These are phyloP conservation scores for Globisporangium uncinulatum DNA, from an alignment of 352 stramenopile species.

Conservation along the genomic window DNA sequence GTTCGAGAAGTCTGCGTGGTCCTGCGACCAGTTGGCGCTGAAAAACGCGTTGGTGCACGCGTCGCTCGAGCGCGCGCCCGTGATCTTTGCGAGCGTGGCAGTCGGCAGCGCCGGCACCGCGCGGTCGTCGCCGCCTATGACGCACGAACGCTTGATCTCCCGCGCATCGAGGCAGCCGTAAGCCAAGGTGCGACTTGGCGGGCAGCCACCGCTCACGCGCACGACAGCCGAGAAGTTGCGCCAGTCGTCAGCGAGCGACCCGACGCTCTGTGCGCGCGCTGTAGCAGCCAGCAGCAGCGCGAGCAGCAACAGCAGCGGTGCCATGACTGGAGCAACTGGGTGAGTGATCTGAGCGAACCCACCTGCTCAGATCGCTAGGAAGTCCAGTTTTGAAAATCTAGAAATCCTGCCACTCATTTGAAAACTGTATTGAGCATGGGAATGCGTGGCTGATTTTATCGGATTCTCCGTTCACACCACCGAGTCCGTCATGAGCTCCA, in stretches of 20 bases:
- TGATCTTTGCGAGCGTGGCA: background rate
- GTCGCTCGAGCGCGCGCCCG: background rate
- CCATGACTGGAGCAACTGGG: background rate
- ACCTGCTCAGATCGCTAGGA: too few species aligned
- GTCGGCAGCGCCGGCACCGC: slow-evolving; percentile 1
- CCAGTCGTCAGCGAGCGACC: slow-evolving; percentile 1
- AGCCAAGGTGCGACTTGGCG: background rate
- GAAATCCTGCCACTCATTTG: background rate
- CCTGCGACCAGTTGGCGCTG: background rate
- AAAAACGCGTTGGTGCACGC: slow-evolving; percentile 11
- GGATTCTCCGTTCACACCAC: background rate
- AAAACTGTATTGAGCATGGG: background rate
- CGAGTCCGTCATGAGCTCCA: background rate
- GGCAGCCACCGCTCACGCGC: background rate
- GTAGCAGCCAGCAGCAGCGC: background rate
- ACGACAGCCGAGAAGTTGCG: background rate
- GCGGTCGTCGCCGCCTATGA: slow-evolving; percentile 1
- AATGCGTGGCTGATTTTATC: background rate
- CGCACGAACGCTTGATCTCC: slow-evolving; percentile 1
- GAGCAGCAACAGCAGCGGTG: background rate
- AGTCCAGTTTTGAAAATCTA: too few species aligned
- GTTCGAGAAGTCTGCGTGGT: background rate
- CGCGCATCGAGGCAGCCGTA: background rate
- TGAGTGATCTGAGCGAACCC: background rate
- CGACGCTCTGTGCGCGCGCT: background rate